phyloP scores from a whole-genome alignment of 331 rosid genomes.

The Dryas integrifolia region DNA sequence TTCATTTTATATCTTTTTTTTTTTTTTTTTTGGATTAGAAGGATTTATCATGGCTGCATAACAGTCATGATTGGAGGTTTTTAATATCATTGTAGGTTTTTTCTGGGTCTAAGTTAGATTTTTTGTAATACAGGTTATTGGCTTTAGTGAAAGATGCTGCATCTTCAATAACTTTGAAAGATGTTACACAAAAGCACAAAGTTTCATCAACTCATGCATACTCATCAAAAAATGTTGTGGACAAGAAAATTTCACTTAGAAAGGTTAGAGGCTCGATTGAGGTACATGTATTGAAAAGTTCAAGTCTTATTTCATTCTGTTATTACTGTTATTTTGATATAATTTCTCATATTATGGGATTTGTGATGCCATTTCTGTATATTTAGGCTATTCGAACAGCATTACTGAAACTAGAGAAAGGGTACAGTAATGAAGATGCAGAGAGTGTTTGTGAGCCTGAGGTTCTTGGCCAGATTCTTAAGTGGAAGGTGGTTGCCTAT shows the following conservation, averaged over 20 bases:
- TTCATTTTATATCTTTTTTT: too few species aligned
- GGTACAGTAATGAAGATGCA: constrained; percentile 54
- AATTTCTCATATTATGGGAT: constrained; percentile 4
- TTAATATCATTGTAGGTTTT: background rate
- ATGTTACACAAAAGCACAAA: constrained; percentile 30
- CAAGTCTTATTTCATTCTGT: background rate
- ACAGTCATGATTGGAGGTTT: too few species aligned
- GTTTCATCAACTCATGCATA: constrained; percentile 18
- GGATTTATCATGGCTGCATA: too few species aligned
- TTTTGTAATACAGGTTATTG: constrained; percentile 37
- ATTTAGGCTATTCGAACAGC: constrained; percentile 59
- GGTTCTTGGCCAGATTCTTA: constrained; percentile 43
- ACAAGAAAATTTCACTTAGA: constrained; percentile 44
- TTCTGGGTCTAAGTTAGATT: background rate
- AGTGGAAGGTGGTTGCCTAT: constrained; percentile 54
- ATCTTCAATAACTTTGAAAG: constrained; percentile 31
- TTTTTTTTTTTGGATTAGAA: too few species aligned
- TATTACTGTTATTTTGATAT: background rate
- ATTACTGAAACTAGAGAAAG: constrained; percentile 46
- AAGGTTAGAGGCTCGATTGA: constrained; percentile 56
- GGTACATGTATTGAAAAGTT: constrained; percentile 37
- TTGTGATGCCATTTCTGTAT: constrained; percentile 9
- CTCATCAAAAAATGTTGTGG: constrained; percentile 14
- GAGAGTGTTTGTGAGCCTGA: constrained; percentile 58
- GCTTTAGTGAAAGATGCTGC: constrained; percentile 38